Evolutionary conservation across 2,329 filamentous ascomycete genomes (phyloP).

Genomic region (Colletotrichum sp.): DNA sequence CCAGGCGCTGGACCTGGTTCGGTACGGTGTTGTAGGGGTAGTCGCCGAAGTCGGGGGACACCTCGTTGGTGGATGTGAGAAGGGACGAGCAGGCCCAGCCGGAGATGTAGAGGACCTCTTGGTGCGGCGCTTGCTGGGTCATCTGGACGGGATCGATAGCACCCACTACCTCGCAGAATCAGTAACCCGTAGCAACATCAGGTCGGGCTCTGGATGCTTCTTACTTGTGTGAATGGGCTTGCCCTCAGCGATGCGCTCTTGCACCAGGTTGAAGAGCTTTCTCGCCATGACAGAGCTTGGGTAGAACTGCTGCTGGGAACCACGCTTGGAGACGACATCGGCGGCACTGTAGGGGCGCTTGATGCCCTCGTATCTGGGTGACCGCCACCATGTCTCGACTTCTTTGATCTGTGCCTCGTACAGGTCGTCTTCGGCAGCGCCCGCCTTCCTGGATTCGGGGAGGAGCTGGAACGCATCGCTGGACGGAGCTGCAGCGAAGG

Average conservation of each 20-base stretch:
- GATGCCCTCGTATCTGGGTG: constrained; percentile 85
- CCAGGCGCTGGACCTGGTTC: constrained; percentile 94
- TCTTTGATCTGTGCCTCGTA: constrained; percentile 85
- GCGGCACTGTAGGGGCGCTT: constrained; percentile 89
- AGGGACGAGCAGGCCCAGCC: constrained; percentile 98
- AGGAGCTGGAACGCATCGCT: constrained; percentile 88
- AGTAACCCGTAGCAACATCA: constrained; percentile 8
- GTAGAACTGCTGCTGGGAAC: constrained; percentile 84
- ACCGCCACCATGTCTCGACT: constrained; percentile 90
- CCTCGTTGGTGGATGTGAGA: constrained; percentile 93
- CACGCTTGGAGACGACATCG: constrained; percentile 92
- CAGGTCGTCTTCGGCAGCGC: constrained; percentile 81
- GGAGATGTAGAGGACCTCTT: constrained; percentile 94
- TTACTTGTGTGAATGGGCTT: constrained; percentile 92
- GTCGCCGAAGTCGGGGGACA: constrained; percentile 96
- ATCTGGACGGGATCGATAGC: constrained; percentile 99
- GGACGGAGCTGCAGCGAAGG: constrained; percentile 36
- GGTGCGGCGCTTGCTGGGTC: constrained; percentile 96
- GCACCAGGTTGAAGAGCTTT: constrained; percentile 90
- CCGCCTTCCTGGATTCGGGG: constrained; percentile 77
- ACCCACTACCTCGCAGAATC: constrained; percentile 67
- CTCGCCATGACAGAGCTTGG: constrained; percentile 93
- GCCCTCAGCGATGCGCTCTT: constrained; percentile 76
- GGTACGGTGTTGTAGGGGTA: constrained; percentile 99
- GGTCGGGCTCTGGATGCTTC: constrained; percentile 28